Evolutionary conservation across 2,329 filamentous ascomycete species (phyloP).

Genomic region (Fusarium floridanum): DNA sequence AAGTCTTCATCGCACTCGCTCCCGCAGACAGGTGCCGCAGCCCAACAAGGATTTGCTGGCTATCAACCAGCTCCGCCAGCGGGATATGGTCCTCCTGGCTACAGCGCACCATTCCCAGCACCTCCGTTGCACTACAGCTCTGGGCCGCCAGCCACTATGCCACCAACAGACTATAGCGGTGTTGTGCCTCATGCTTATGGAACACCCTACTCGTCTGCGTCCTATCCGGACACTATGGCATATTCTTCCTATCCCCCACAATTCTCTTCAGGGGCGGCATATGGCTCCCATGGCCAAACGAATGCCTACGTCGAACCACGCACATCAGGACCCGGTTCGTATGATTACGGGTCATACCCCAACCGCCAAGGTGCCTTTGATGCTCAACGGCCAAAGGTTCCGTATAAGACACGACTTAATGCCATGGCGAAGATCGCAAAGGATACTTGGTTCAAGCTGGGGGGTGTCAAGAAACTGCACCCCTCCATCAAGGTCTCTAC

Average conservation of each 20-base stretch:
- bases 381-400: background rate
- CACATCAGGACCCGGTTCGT: background rate
- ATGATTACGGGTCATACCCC: conserved; percentile 19
- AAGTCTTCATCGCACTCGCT: conserved; percentile 15
- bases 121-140: conserved; percentile 18
- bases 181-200: conserved; percentile 25
- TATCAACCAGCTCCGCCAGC: conserved; percentile 23
- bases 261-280: conserved; percentile 13
- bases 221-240: conserved; percentile 25
- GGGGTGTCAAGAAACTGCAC: conserved; percentile 71
- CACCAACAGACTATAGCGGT: conserved; percentile 20
- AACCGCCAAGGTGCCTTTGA: conserved; percentile 3
- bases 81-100: conserved; percentile 32
- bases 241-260: conserved; percentile 28
- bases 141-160: conserved; percentile 16
- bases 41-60: conserved; percentile 19
- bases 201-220: conserved; percentile 10
- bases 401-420: conserved; percentile 62
- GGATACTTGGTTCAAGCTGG: conserved; percentile 73
- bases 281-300: conserved; percentile 8
- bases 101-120: conserved; percentile 20
- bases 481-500: conserved; percentile 73
- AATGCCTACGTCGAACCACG: conserved; percentile 15
- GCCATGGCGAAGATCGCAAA: conserved; percentile 67
- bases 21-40: background rate